Percentiles rank a stretch among this genome's conserved stretches.
Evolutionary conservation across 2,329 filamentous ascomycete species (phyloP).

Genomic region (Neonectria neomacrospora): DNA sequence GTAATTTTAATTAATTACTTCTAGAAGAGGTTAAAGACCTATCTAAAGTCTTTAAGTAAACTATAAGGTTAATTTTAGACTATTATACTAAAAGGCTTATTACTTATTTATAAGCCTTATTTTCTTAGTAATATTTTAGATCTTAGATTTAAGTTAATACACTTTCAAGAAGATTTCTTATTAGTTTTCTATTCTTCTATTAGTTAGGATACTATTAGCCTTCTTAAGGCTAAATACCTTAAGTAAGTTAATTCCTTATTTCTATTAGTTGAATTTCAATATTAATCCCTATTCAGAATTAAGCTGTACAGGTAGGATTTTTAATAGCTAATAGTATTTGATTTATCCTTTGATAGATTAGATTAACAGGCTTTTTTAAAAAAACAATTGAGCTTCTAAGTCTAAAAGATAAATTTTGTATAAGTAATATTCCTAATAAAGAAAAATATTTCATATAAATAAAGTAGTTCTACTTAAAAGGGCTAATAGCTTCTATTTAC

Average conservation of each 20-base stretch:
- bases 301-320: not conserved
- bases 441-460: too few relatives aligned
- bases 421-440: too few relatives aligned
- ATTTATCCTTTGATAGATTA: not conserved
- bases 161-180: not conserved
- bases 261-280: not conserved
- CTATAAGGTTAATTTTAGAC: not conserved
- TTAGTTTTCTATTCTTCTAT: conserved; percentile 1
- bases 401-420: too few relatives aligned
- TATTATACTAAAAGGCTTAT: not conserved
- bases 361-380: not conserved
- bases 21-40: not conserved
- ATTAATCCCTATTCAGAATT: not conserved
- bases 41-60: not conserved
- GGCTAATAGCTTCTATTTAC: too few relatives aligned
- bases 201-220: not conserved
- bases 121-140: not conserved
- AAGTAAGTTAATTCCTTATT: not conserved
- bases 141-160: not conserved
- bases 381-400: not conserved
- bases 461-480: not conserved
- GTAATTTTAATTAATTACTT: not conserved
- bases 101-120: not conserved
- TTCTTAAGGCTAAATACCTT: not conserved
- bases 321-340: not conserved